phyloP scores from a whole-genome alignment of 1,284 basidiomycete genomes.

The Apiotrichum akiyoshidainum region DNA sequence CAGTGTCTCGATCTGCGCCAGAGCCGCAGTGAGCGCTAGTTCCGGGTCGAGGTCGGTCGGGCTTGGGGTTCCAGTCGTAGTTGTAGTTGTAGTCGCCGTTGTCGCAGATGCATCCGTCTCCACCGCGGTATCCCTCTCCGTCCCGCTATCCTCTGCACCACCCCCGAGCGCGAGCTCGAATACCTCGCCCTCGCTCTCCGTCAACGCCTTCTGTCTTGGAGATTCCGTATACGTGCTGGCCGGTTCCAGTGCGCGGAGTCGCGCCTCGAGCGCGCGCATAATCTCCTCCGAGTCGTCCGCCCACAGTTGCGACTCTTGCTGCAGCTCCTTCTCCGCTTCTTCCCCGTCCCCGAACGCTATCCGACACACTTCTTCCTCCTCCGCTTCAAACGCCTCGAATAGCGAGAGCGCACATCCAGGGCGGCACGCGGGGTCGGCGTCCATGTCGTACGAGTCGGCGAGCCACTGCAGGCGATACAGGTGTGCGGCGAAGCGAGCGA shows the following conservation, averaged over 20 bases:
- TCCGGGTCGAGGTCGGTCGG: not conserved
- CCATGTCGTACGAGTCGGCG: slow-evolving; percentile 8
- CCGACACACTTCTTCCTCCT: slow-evolving; percentile 1
- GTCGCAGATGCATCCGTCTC: not conserved
- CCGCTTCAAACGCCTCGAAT: slow-evolving; percentile 10
- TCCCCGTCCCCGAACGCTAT: not conserved
- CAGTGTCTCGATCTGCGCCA: slow-evolving; percentile 20
- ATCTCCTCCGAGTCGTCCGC: not conserved
- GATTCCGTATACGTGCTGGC: slow-evolving; percentile 34
- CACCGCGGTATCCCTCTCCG: not conserved
- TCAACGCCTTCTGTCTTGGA: slow-evolving; percentile 35
- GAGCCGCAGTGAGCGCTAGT: not conserved
- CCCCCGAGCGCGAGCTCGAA: slow-evolving; percentile 18
- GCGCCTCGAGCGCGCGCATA: slow-evolving; percentile 23
- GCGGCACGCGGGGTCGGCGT: slow-evolving; percentile 16
- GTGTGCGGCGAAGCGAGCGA: not conserved
- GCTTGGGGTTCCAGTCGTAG: too few relatives aligned
- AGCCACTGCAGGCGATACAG: slow-evolving; percentile 2
- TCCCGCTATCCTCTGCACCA: not conserved
- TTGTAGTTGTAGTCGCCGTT: too few relatives aligned
- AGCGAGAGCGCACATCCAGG: slow-evolving; percentile 3
- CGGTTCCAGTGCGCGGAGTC: slow-evolving; percentile 25
- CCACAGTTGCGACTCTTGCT: not conserved
- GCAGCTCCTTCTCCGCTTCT: not conserved
- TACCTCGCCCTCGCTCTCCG: slow-evolving; percentile 35